A percentile compares a stretch with the other conserved stretches of the same genome.
Evolutionary conservation across 2,329 filamentous ascomycete species (phyloP).

Genomic region (Pseudocercospora fijiensis): DNA sequence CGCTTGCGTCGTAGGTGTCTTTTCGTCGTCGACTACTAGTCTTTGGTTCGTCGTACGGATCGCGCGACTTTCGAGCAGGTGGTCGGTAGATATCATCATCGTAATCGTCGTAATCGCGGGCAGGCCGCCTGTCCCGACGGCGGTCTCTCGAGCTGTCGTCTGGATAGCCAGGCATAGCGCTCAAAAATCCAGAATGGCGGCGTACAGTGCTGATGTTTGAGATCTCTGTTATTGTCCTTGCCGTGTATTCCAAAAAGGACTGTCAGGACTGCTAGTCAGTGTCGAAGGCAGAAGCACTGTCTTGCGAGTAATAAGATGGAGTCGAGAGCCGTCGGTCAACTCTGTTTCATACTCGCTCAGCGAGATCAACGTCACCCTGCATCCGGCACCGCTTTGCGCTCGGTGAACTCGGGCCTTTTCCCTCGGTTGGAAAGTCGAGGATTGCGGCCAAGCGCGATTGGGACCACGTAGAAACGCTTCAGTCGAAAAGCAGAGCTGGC

Average conservation of each 20-base stretch:
- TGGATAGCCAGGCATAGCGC: constrained; percentile 23
- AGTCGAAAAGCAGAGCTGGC: constrained; percentile 2
- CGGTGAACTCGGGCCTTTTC: neutral
- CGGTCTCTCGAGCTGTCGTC: constrained; percentile 22
- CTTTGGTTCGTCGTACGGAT: constrained; percentile 18
- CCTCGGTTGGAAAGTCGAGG: neutral
- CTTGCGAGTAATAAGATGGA: constrained; percentile 1
- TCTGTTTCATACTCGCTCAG: constrained; percentile 9
- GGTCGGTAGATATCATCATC: constrained; percentile 24
- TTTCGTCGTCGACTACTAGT: constrained; percentile 18
- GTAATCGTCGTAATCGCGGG: constrained; percentile 23
- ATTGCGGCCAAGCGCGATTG: neutral
- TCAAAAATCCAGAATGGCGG: neutral
- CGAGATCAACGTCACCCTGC: constrained; percentile 17
- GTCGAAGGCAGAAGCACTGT: constrained; percentile 10
- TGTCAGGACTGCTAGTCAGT: constrained; percentile 10
- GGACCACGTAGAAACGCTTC: neutral
- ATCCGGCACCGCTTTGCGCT: constrained; percentile 4
- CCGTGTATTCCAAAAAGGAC: neutral
- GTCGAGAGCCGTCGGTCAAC: constrained; percentile 9
- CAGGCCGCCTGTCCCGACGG: constrained; percentile 22
- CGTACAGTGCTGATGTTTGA: neutral
- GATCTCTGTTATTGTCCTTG: neutral
- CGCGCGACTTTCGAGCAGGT: constrained; percentile 19
- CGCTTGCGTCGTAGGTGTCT: constrained; percentile 33